Evolutionary conservation across 371 early-diverging fungal genomes (phyloP).

Genomic region (Rhizomucor pusillus): DNA sequence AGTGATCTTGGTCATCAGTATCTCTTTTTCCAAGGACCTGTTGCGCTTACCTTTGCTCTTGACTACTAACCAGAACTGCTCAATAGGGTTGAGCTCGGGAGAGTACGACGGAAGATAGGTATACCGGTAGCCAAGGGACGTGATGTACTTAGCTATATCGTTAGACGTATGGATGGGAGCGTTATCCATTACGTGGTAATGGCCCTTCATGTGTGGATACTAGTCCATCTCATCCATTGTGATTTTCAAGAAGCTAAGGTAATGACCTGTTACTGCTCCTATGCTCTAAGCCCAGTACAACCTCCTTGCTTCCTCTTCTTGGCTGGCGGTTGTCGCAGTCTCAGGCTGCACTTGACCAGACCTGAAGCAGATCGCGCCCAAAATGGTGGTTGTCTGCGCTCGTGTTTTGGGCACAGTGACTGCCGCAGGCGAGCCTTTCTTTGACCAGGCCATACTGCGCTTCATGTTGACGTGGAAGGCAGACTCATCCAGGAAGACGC

Average conservation of each 20-base stretch:
- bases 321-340: conserved; percentile 7
- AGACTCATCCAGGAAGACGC: conserved; percentile 15
- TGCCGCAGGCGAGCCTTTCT: conserved; percentile 12
- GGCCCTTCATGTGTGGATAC: conserved; percentile 1
- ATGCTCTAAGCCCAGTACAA: conserved; percentile 1
- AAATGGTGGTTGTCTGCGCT: conserved; percentile 5
- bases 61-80: conserved; percentile 8
- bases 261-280: conserved; percentile 7
- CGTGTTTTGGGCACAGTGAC: conserved; percentile 14
- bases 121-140: conserved; percentile 1
- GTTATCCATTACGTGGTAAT: not conserved
- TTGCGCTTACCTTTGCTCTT: conserved; percentile 9
- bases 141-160: conserved; percentile 1
- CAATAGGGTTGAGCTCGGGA: conserved; percentile 10
- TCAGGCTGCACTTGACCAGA: conserved; percentile 14
- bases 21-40: conserved; percentile 4
- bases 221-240: conserved; percentile 1
- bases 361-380: conserved; percentile 13
- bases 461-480: conserved; percentile 19
- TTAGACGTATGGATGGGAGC: conserved; percentile 8
- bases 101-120: conserved; percentile 6
- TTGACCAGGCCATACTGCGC: conserved; percentile 20
- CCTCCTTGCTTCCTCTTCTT: conserved; percentile 9
- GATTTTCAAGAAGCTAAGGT: conserved; percentile 1
- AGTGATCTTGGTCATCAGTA: conserved; percentile 4